A percentile compares a stretch with the other conserved stretches of the same genome.
Evolutionary conservation across 495 filamentous ascomycete species (phyloP).

Genomic region (Extremus antarcticus): DNA sequence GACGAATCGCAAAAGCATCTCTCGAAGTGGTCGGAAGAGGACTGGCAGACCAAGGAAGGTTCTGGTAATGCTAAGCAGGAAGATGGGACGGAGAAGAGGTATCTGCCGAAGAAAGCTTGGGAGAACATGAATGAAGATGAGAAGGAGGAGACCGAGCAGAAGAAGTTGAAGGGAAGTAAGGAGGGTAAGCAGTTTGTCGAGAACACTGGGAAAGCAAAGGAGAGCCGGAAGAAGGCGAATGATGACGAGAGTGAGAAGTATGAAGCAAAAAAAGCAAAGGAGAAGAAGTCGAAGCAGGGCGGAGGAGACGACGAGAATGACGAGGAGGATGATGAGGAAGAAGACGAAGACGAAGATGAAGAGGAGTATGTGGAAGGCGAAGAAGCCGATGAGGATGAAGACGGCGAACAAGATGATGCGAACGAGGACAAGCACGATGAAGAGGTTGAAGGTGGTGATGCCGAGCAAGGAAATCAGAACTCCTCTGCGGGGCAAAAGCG

Average conservation of each 20-base stretch:
- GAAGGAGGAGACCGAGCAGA: slow-evolving; percentile 36
- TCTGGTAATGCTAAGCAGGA: slow-evolving; percentile 34
- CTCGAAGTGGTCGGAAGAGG: slow-evolving; percentile 36
- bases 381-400: slow-evolving; percentile 16
- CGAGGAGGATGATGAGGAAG: slow-evolving; percentile 10
- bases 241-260: slow-evolving; percentile 22
- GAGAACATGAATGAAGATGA: slow-evolving; percentile 37
- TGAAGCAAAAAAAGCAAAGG: slow-evolving; percentile 17
- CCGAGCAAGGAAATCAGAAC: slow-evolving; percentile 19
- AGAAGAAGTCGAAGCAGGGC: slow-evolving; percentile 6
- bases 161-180: slow-evolving; percentile 34
- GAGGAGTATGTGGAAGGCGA: slow-evolving; percentile 17
- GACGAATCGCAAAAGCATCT: slow-evolving; percentile 35
- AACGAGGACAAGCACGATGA: slow-evolving; percentile 18
- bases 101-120: slow-evolving; percentile 42
- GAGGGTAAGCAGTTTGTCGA: slow-evolving; percentile 38
- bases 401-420: slow-evolving; percentile 19
- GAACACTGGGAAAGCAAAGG: slow-evolving; percentile 34
- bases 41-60: slow-evolving; percentile 44
- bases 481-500: slow-evolving; percentile 27
- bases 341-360: slow-evolving; percentile 16
- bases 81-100: slow-evolving; percentile 37
- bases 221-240: slow-evolving; percentile 27
- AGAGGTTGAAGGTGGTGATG: slow-evolving; percentile 13
- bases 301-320: slow-evolving; percentile 15